These are phyloP conservation scores for Myotisia sp. DNA, from an alignment of 2,329 filamentous ascomycete species.

Conservation along the genomic window DNA sequence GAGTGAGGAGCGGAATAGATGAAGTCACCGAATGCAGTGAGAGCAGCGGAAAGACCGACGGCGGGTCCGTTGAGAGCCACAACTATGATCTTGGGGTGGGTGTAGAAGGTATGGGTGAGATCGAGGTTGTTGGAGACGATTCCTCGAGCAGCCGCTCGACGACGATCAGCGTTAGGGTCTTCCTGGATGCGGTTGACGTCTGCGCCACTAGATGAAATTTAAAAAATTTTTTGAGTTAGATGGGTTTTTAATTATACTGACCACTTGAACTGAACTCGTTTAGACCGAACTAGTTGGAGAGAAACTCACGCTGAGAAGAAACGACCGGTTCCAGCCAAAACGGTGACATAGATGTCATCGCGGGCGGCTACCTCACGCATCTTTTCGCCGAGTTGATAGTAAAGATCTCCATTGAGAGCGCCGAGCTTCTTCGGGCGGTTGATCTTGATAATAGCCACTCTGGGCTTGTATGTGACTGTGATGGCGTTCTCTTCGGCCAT, in stretches of 20 bases:
- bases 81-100: conserved; percentile 85
- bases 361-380: conserved; percentile 64
- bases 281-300: neutral
- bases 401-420: conserved; percentile 56
- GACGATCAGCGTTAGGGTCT: conserved; percentile 28
- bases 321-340: conserved; percentile 66
- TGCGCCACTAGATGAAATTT: conserved; percentile 49
- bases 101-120: conserved; percentile 78
- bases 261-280: too few relatives aligned
- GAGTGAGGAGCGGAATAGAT: conserved; percentile 70
- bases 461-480: conserved; percentile 49
- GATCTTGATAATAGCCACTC: conserved; percentile 72
- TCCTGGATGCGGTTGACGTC: conserved; percentile 50
- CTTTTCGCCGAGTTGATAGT: conserved; percentile 60
- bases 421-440: conserved; percentile 79
- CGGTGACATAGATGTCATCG: conserved; percentile 70
- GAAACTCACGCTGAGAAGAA: conserved; percentile 69
- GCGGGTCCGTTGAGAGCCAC: conserved; percentile 84
- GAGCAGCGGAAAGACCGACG: conserved; percentile 72
- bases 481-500: conserved; percentile 27
- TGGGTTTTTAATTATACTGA: too few relatives aligned
- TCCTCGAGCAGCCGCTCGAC: conserved; percentile 48
- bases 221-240: conserved; percentile 2
- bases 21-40: conserved; percentile 78
- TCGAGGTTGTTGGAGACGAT: conserved; percentile 83